phyloP scores from a whole-genome alignment of 2,329 filamentous ascomycete species.

The Hortaea werneckii region DNA sequence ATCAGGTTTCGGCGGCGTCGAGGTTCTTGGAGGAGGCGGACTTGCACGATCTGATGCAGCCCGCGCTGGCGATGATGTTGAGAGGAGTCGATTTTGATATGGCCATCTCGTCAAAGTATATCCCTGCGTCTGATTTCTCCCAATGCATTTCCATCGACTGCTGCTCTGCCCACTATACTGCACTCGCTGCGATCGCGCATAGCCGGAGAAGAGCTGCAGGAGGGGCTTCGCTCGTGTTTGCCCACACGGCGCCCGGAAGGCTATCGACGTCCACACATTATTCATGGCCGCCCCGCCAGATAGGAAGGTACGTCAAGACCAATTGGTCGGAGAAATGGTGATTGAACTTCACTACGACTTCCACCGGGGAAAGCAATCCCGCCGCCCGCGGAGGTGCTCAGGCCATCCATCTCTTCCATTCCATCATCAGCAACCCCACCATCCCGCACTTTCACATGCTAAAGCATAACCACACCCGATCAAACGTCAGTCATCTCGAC shows the following conservation, averaged over 20 bases:
- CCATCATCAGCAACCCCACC: no score
- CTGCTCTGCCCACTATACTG: background rate
- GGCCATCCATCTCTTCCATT: conserved; percentile 4
- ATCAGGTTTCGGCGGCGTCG: background rate
- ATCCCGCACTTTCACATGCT: conserved; percentile 3
- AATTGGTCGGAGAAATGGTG: background rate
- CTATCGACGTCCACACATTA: conserved; percentile 25
- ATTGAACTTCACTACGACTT: conserved; percentile 4
- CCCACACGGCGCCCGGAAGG: conserved; percentile 14
- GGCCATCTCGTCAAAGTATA: no score
- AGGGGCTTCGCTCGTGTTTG: conserved; percentile 13
- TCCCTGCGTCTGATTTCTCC: no score
- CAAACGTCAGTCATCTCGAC: background rate
- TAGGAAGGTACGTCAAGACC: background rate
- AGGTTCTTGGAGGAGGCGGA: background rate
- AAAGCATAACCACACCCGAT: background rate
- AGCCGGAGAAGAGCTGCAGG: conserved; percentile 21
- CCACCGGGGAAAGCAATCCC: no score
- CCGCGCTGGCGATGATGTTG: no score
- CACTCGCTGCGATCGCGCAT: conserved; percentile 12
- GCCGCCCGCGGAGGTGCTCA: conserved; percentile 15
- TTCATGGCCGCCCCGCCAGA: conserved; percentile 16
- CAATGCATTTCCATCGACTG: no score
- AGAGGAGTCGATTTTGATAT: no score
- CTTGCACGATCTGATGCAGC: no score